phyloP scores from a whole-genome alignment of 768 basidiomycete species.

The Termitomyces sp. region DNA sequence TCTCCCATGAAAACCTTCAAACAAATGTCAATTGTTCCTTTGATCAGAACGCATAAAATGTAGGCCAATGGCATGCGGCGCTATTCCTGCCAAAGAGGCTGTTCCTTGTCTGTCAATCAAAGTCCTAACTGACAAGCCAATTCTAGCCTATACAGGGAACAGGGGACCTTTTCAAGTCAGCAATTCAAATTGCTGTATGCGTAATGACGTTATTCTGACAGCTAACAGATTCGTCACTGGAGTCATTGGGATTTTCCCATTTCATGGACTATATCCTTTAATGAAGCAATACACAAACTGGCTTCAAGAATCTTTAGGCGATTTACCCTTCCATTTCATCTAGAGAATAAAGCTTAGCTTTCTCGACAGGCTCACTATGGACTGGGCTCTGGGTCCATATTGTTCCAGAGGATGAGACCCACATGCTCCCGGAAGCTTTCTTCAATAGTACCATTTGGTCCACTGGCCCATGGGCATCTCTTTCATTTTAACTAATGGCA shows the following conservation, averaged over 20 bases:
- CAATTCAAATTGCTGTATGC: background rate
- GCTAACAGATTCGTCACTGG: slow-evolving; percentile 16
- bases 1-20: background rate
- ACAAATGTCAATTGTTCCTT: background rate
- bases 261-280: slow-evolving; percentile 30
- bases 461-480: background rate
- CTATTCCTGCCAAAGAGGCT: slow-evolving; percentile 21
- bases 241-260: slow-evolving; percentile 17
- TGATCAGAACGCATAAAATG: slow-evolving; percentile 25
- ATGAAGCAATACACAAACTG: slow-evolving; percentile 38
- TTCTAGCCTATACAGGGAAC: background rate
- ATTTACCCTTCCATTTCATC: background rate
- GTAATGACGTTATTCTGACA: background rate
- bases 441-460: slow-evolving; percentile 8
- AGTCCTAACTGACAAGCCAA: background rate
- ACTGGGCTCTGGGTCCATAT: slow-evolving; percentile 21
- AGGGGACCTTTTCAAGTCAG: slow-evolving; percentile 4
- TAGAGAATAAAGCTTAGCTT: background rate
- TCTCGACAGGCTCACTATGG: slow-evolving; percentile 19
- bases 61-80: slow-evolving; percentile 24
- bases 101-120: slow-evolving; percentile 15
- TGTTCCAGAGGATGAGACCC: slow-evolving; percentile 1
- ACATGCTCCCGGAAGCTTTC: background rate
- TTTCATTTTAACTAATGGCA: background rate
- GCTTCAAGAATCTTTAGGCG: slow-evolving; percentile 37